Evolutionary conservation across 75 land plant genomes (phyloP), one percentile per base, ranked within the genome.

Genomic region (Cryptomeria japonica): DNA sequence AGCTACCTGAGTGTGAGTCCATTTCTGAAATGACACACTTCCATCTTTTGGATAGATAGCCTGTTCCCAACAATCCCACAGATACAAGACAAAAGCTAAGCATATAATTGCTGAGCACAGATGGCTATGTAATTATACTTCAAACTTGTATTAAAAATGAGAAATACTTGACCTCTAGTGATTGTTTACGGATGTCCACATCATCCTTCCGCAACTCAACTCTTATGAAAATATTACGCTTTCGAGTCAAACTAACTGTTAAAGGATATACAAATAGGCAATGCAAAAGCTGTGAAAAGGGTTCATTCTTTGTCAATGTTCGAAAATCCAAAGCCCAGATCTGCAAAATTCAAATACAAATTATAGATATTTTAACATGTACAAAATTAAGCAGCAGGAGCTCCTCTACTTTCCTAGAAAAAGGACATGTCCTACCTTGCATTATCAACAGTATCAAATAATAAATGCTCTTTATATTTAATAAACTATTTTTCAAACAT

Each of bases 171-270:
- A 82, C 99, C 96, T 98, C 99, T 53, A 97, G 86, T 28, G 97
- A 93, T 84, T 91, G 96, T 87, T 91, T 94, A 61, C 93, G 96
- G 84, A 91, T 86, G 88, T 98, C 98, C 61, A 44, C 70, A 90
- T 98, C 99, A 90, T 97, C 97, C 86, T 94, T 95, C 55, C 98
- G 90, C 58, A 98, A 92, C 89, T 98, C 98, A 80, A 98, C 94
- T 51, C 95, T 88, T 72, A 98, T 92, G 85, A 98, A 98, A 86
- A 98, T 90, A 87, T 98, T 98, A 83, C 96, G 94, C 89, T 97
- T 98, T 64, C 96, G 89, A 83, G 96, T 98, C 76, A 98, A 89
- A 86, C 91, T 97, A 31, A 97, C 96, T 84, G 93, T 90, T 90
- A 93, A 88, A 51, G 99, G 99, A 90, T 98, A 98, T 37, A 98